Evolutionary conservation across 352 stramenopile genomes (phyloP).

Genomic region (Saprolegnia parasitica): DNA sequence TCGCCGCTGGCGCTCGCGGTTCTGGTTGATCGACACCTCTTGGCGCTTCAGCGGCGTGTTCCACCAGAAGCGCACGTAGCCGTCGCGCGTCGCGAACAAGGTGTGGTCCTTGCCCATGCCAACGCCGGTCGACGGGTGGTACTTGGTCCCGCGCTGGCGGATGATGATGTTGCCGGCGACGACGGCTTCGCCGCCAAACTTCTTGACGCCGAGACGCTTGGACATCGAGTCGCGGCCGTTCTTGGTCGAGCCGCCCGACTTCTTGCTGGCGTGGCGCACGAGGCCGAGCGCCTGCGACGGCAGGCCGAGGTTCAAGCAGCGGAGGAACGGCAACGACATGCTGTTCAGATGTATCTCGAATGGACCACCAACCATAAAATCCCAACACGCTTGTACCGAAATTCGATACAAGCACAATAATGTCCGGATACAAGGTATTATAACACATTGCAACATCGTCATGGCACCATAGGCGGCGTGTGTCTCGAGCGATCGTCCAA

Average conservation of each 20-base stretch:
- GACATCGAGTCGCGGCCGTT: constrained; percentile 97
- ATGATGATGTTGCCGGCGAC: constrained; percentile 97
- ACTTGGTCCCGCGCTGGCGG: constrained; percentile 95
- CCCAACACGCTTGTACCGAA: background rate
- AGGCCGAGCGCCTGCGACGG: constrained; percentile 13
- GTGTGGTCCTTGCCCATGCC: constrained; percentile 93
- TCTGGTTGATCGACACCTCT: constrained; percentile 81
- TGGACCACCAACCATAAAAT: constrained; percentile 17
- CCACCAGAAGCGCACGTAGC: constrained; percentile 90
- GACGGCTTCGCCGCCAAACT: constrained; percentile 89
- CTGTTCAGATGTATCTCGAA: background rate
- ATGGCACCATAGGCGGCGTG: no score
- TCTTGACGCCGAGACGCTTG: constrained; percentile 96
- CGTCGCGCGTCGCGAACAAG: constrained; percentile 84
- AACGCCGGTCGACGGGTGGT: constrained; percentile 91
- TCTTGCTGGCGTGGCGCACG: constrained; percentile 87
- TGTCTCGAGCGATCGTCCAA: no score
- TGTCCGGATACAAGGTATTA: background rate
- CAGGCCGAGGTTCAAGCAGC: constrained; percentile 19
- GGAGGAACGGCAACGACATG: constrained; percentile 29
- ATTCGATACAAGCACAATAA: background rate
- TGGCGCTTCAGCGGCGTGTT: constrained; percentile 80
- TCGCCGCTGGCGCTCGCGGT: constrained; percentile 48
- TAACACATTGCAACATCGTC: background rate
- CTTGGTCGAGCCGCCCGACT: constrained; percentile 94